These are phyloP conservation scores for Larix kaempferi DNA, from an alignment of 75 land plant species.

Conservation along the genomic window DNA sequence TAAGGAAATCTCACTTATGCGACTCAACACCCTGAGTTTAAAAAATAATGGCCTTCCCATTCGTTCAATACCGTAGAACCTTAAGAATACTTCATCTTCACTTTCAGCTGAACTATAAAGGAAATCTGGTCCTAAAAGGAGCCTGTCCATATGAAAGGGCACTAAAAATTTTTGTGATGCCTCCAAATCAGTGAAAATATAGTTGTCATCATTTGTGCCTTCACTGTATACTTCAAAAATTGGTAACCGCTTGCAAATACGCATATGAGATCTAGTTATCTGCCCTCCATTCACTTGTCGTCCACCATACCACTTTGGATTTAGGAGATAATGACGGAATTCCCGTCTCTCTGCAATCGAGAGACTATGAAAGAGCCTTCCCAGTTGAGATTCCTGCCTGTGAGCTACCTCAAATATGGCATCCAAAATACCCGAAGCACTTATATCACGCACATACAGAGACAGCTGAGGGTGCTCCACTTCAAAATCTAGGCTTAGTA, in stretches of 20 bases:
- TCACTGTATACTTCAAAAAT: conserved; percentile 64
- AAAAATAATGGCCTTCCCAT: conserved; percentile 70
- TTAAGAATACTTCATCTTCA: conserved; percentile 63
- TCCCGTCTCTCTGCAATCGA: conserved; percentile 45
- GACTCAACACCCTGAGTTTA: conserved; percentile 50
- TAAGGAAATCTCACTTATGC: conserved; percentile 39
- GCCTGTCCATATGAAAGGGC: conserved; percentile 51
- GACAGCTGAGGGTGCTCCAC: conserved; percentile 58
- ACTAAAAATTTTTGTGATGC: conserved; percentile 48
- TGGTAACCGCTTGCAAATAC: conserved; percentile 58
- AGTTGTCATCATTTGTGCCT: conserved; percentile 6
- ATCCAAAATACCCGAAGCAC: conserved; percentile 63
- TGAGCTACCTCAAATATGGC: conserved; percentile 50
- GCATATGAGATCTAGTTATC: conserved; percentile 40
- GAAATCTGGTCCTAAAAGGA: conserved; percentile 62
- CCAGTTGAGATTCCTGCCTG: conserved; percentile 17
- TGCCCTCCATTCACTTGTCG: conserved; percentile 4
- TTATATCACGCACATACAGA: conserved; percentile 53
- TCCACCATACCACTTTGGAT: conserved; percentile 71
- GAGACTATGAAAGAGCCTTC: conserved; percentile 28
- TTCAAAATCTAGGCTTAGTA: conserved; percentile 43
- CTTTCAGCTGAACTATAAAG: conserved; percentile 27
- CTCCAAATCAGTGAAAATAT: conserved; percentile 44
- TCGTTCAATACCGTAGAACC: conserved; percentile 46
- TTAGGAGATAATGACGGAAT: conserved; percentile 66